These are phyloP conservation scores for Drosera capensis DNA, from an alignment of 148 eudicot genomes.

Conservation along the genomic window DNA sequence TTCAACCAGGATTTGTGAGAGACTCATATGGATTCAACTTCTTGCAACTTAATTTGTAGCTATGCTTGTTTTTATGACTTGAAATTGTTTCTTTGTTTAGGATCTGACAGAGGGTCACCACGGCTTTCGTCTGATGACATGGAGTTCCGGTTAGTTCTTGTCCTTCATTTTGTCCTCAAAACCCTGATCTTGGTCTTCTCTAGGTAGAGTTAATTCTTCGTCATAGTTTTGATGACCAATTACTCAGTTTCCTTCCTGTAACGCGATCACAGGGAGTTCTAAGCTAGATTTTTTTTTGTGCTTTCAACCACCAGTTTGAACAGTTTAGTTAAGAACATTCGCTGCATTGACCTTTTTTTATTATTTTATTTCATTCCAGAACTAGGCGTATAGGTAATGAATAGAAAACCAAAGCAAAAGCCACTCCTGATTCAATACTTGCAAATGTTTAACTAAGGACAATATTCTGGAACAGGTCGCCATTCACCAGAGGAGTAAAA, in stretches of 20 bases:
- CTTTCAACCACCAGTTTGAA: too few species aligned
- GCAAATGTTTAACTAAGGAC: background rate
- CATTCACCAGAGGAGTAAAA: slow-evolving; percentile 46
- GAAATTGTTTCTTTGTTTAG: background rate
- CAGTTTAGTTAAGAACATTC: too few species aligned
- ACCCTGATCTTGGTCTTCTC: background rate
- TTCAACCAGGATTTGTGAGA: background rate
- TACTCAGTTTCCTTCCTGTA: too few species aligned
- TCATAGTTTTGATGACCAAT: background rate
- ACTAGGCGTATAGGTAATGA: too few species aligned
- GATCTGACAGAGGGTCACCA: slow-evolving; percentile 6
- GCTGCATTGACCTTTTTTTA: too few species aligned
- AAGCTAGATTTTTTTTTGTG: too few species aligned
- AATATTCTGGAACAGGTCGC: slow-evolving; percentile 40
- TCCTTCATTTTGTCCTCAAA: background rate
- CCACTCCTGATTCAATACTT: too few species aligned
- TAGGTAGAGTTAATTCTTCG: background rate
- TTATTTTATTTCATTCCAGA: too few species aligned
- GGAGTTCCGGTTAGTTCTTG: slow-evolving; percentile 16
- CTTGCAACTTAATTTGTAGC: background rate
- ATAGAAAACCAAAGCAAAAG: too few species aligned
- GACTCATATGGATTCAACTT: background rate
- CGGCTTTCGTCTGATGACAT: slow-evolving; percentile 5
- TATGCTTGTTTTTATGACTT: background rate
- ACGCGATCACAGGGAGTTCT: too few species aligned